A percentile compares a stretch with the other conserved stretches of the same genome.
These are phyloP conservation scores for Proliferodiscus dingleyae DNA, from an alignment of 2,329 filamentous ascomycete species.

Conservation along the genomic window DNA sequence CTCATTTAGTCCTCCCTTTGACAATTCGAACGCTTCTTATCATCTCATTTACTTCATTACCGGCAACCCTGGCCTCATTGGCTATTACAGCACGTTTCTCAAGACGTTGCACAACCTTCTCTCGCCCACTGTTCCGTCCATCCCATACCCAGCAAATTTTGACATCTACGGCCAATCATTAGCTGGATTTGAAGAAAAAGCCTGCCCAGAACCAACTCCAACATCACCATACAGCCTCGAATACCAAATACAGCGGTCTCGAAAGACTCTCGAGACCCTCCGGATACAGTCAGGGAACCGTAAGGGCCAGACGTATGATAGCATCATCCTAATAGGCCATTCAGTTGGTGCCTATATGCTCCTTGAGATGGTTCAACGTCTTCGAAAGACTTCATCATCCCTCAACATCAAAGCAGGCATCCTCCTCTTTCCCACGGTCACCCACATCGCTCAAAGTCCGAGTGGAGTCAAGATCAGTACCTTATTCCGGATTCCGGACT, in stretches of 20 bases:
- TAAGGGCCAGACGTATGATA: slow-evolving; percentile 42
- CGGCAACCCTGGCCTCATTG: slow-evolving; percentile 71
- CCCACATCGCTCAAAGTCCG: slow-evolving; percentile 61
- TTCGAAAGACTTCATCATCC: slow-evolving; percentile 11
- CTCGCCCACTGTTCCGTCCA: slow-evolving; percentile 34
- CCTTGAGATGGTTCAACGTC: slow-evolving; percentile 57
- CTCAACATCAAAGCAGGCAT: slow-evolving; percentile 43
- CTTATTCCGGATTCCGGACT: slow-evolving; percentile 35
- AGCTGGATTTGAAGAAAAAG: slow-evolving; percentile 50
- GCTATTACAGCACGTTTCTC: slow-evolving; percentile 68
- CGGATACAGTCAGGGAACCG: slow-evolving; percentile 26
- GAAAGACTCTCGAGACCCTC: slow-evolving; percentile 15
- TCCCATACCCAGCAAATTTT: slow-evolving; percentile 14
- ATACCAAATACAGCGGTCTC: slow-evolving; percentile 41
- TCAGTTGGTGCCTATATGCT: slow-evolving; percentile 70
- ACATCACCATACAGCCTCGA: slow-evolving; percentile 42
- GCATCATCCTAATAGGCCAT: slow-evolving; percentile 66
- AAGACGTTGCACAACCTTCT: slow-evolving; percentile 50
- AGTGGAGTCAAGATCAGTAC: slow-evolving; percentile 50
- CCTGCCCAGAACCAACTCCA: slow-evolving; percentile 34
- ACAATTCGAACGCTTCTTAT: slow-evolving; percentile 12
- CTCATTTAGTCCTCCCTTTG: slow-evolving; percentile 13
- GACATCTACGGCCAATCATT: slow-evolving; percentile 56
- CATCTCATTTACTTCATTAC: slow-evolving; percentile 66
- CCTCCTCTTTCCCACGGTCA: slow-evolving; percentile 69